A percentile compares a stretch with the other conserved stretches of the same genome.
Conservation (phyloP, 371 early-diverging fungal genomes). For the Syncephalastrum monosporum region DNA sequence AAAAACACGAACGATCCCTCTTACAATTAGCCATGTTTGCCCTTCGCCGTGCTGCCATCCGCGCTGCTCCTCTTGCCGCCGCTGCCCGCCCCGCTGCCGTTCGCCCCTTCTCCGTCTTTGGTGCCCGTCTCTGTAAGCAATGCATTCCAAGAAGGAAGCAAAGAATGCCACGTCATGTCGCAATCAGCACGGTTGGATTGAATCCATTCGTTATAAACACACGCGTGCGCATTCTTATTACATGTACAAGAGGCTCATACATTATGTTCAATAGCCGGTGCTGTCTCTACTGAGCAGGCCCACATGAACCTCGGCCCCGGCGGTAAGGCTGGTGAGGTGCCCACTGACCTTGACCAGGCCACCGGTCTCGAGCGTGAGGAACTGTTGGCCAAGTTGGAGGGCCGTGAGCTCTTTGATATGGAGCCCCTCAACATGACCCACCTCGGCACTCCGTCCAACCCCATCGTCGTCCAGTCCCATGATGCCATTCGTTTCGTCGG, state of each 20-base stretch:
- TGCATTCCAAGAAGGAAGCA: too few relatives aligned
- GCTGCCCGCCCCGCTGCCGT: conserved; percentile 20
- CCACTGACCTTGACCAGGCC: conserved; percentile 89
- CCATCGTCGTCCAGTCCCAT: conserved; percentile 83
- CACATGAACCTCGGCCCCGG: conserved; percentile 49
- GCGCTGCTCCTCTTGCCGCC: conserved; percentile 23
- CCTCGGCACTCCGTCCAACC: conserved; percentile 83
- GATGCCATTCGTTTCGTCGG: conserved; percentile 87
- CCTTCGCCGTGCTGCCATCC: conserved; percentile 36
- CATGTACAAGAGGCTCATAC: too few relatives aligned
- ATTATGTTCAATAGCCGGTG: conserved; percentile 10
- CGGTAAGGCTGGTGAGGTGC: conserved; percentile 71
- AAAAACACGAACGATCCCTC: conserved; percentile 1
- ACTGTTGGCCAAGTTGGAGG: conserved; percentile 80
- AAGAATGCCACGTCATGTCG: background rate
- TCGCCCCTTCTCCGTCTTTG: conserved; percentile 31
- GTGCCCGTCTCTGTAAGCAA: conserved; percentile 31
- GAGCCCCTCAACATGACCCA: conserved; percentile 76
- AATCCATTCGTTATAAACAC: too few relatives aligned
- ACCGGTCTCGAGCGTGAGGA: conserved; percentile 93
- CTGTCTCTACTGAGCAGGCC: conserved; percentile 33
- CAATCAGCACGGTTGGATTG: too few relatives aligned
- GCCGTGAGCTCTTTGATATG: conserved; percentile 88
- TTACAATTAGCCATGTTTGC: conserved; percentile 23
- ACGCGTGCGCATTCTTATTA: too few relatives aligned